Evolutionary conservation across 129 eudicot species (phyloP), one percentile per base, ranked within the genome.

Genomic region (Pittosporum tobira): DNA sequence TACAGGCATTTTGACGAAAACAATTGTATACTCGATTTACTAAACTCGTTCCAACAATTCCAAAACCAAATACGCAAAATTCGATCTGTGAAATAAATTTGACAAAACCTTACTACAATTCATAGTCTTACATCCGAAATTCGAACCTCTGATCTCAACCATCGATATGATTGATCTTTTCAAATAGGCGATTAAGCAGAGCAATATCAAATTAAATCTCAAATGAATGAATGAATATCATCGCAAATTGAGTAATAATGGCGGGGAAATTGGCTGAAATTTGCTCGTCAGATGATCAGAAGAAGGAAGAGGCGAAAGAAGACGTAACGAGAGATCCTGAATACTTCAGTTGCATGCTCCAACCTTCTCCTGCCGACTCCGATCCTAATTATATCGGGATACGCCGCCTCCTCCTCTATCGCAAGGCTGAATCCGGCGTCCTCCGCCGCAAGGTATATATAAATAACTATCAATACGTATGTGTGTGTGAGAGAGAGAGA

Each of bases 331-430:
- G 65, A 47, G 88, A 91, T 91, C 99, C 96, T 9, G 96, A 87
- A 72, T 70, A 71, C 57, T 84, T 79, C 60, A 81, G 94, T 58
- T 93, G 96, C 59, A 31, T 86, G 79, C 95, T 91, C 65, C 98
- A 91, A 65, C 95, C 98, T 15, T 52, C 70, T 46, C 75, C 80
- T 10, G 51, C 85, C 24, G 75, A 75, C 42, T 74, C 94, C 65
- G 94, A 87, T 83, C 86, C 73, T 4, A 73, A 79, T 62, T 87
- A 87, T 80, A 47, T 87, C 71, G 94, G 96, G 19, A 75, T 84
- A 62, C 96, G 96, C 27, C 87, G 99, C 21, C 72, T 93, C 14
- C 90, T 93, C 23, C 91, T 93, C 36, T 69, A 65, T 42, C 91
- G 86, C 42, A 93, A 87, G 68, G 91, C 96, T 9, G 67, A 79